Percentiles rank a stretch among this genome's conserved stretches.
Conservation (phyloP, 495 filamentous ascomycete genomes). For the Podospora didyma region DNA sequence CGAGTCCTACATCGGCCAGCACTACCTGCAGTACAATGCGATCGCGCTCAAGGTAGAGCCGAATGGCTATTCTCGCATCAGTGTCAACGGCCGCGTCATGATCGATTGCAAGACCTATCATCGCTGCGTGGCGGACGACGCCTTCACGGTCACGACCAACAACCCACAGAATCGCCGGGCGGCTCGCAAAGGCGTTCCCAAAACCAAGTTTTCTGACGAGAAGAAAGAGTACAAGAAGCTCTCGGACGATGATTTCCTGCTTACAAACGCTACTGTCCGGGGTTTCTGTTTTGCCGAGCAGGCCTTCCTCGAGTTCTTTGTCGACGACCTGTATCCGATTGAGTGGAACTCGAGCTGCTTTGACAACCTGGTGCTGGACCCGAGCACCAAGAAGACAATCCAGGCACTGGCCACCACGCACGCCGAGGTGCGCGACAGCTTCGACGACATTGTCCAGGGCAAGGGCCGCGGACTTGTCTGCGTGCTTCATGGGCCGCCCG, state of each 20-base stretch:
- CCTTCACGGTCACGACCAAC: constrained; percentile 23
- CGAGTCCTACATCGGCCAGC: constrained; percentile 26
- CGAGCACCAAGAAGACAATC: constrained; percentile 48
- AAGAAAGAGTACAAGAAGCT: constrained; percentile 15
- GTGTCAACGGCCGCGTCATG: constrained; percentile 32
- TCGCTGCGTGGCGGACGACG: constrained; percentile 21
- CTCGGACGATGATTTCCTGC: constrained; percentile 26
- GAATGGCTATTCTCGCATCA: constrained; percentile 21
- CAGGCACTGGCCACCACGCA: constrained; percentile 44
- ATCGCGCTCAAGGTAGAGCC: constrained; percentile 24
- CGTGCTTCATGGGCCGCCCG: constrained; percentile 39
- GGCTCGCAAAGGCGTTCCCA: too few relatives aligned
- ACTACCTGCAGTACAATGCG: constrained; percentile 27
- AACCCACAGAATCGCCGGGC: too few relatives aligned
- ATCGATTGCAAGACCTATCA: constrained; percentile 34
- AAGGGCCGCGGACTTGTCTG: constrained; percentile 35
- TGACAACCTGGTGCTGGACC: constrained; percentile 51
- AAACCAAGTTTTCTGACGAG: constrained; percentile 12
- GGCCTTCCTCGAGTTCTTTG: constrained; percentile 31
- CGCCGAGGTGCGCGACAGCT: constrained; percentile 24
- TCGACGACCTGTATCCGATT: constrained; percentile 25
- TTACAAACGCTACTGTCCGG: constrained; percentile 28
- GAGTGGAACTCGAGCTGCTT: constrained; percentile 39
- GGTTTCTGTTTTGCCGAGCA: constrained; percentile 31
- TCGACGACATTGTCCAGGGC: constrained; percentile 35